A percentile compares a stretch with the other conserved stretches of the same genome.
Conservation (phyloP, 768 basidiomycete species). For the Hydnomerulius pinastri region DNA sequence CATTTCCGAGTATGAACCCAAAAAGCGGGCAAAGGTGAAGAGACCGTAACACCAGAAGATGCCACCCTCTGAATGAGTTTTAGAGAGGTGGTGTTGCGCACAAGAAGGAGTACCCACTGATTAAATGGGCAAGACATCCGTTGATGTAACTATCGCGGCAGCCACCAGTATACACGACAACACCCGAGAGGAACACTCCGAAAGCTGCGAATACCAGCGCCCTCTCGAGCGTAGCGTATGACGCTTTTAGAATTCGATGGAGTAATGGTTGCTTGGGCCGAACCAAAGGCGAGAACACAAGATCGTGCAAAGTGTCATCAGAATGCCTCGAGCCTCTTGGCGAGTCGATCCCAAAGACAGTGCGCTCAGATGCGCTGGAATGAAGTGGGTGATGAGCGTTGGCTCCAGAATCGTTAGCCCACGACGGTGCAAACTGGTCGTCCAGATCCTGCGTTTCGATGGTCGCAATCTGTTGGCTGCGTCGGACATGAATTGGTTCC, state of each 20-base stretch:
- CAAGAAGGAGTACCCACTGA: conserved; percentile 58
- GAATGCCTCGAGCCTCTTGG: conserved; percentile 46
- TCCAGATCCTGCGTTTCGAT: conserved; percentile 20
- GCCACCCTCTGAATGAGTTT: conserved; percentile 61
- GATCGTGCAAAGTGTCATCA: conserved; percentile 57
- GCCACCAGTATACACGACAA: conserved; percentile 83
- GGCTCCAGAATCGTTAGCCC: conserved; percentile 44
- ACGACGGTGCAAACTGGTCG: conserved; percentile 44
- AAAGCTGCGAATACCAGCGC: conserved; percentile 72
- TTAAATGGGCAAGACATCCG: conserved; percentile 86
- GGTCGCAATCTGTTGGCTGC: conserved; percentile 20
- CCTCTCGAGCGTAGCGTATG: conserved; percentile 60
- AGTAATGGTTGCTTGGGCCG: conserved; percentile 28
- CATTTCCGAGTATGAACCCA: conserved; percentile 80
- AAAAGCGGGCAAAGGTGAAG: conserved; percentile 89
- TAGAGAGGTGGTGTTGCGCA: background rate
- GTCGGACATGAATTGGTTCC: conserved; percentile 14
- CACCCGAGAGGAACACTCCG: conserved; percentile 63
- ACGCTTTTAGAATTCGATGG: conserved; percentile 44
- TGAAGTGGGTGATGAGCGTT: conserved; percentile 35
- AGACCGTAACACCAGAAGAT: conserved; percentile 95
- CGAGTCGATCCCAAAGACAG: conserved; percentile 51
- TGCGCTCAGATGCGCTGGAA: conserved; percentile 53
- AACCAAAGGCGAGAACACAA: conserved; percentile 21
- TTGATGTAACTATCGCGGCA: conserved; percentile 80